Evolutionary conservation across 2,329 filamentous ascomycete species (phyloP), one percentile per base, ranked within the genome.

Genomic region (Fusarium caatingaense): DNA sequence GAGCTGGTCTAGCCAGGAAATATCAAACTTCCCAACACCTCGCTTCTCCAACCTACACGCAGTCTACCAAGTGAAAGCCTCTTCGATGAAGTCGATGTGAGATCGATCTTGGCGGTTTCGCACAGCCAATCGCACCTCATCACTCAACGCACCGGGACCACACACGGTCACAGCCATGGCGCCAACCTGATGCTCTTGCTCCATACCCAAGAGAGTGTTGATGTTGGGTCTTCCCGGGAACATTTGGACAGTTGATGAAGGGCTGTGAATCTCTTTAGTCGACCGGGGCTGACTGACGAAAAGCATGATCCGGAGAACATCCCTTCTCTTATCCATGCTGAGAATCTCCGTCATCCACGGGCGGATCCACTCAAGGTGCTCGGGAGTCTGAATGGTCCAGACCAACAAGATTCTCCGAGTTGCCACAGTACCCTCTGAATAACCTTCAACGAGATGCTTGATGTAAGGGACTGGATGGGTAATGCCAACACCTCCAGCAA

Each of bases 321-420:
- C 92, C 60, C 92, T 87, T 51, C 92, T 88, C 78, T 86, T 88
- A 60, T 92, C 90, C 89, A 94, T 92, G 62, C 88, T 87, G 41
- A 94, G 84, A 66, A 94, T 93, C 75, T 91, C 86, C 6, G 91
- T 93, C 92, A 94, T 94, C 91, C 91, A 94, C 10, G 91, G 91
- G 48, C 91, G 86, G 76, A 94, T 93, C 92, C 92, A 94, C 79
- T 94, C 92, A 30, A 94, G 85, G 78, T 94, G 92, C 81, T 94
- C 92, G 72, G 91, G 91, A 74, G 87, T 91, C 74, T 92, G 92
- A 60, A 95, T 92, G 50, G 90, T 90, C 92, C 92, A 95, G 42
- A 94, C 88, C 25, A 95, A 85, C 8, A 93, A 83, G 51, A 94
- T 85, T 77, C 90, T 92, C 67, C 91, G 88, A 2, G 91, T 89